These are phyloP conservation scores for Cymbopogon flexuosus DNA, from an alignment of 202 grass and related monocot species.

Conservation along the genomic window DNA sequence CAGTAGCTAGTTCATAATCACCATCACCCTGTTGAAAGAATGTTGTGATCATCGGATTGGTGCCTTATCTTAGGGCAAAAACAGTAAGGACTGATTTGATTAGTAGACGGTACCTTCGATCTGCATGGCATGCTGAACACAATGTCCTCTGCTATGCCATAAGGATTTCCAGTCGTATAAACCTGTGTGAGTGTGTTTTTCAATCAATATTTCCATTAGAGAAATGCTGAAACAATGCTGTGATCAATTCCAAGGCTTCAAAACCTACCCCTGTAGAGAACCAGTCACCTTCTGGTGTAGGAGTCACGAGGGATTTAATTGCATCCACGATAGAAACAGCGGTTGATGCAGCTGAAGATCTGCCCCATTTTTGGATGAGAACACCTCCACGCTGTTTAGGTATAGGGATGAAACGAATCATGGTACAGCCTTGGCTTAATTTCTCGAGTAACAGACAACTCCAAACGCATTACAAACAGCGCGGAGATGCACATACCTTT, in stretches of 20 bases:
- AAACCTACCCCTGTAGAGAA: slow-evolving; percentile 58
- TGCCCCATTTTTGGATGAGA: slow-evolving; percentile 95
- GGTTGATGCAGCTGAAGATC: slow-evolving; percentile 95
- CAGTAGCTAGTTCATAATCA: slow-evolving; percentile 72
- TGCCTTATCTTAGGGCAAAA: neutral
- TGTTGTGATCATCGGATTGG: neutral
- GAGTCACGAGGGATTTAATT: slow-evolving; percentile 80
- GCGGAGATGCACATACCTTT: slow-evolving; percentile 42
- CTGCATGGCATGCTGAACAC: slow-evolving; percentile 95
- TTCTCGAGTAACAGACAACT: neutral
- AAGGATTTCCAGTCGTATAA: slow-evolving; percentile 64
- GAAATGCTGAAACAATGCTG: neutral
- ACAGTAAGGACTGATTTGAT: neutral
- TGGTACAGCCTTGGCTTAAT: neutral
- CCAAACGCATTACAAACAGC: neutral
- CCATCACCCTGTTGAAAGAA: slow-evolving; percentile 63
- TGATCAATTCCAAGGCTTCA: slow-evolving; percentile 25
- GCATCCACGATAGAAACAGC: slow-evolving; percentile 90
- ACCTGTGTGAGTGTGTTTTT: slow-evolving; percentile 29
- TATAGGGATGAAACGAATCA: slow-evolving; percentile 9
- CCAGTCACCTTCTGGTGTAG: slow-evolving; percentile 78
- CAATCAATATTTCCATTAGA: slow-evolving; percentile 18
- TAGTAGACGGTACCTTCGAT: slow-evolving; percentile 50
- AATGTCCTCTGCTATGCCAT: slow-evolving; percentile 79
- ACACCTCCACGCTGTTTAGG: slow-evolving; percentile 73